Conservation (phyloP, 192 early-diverging fungal genomes). For the Entophlyctis luteolus region DNA sequence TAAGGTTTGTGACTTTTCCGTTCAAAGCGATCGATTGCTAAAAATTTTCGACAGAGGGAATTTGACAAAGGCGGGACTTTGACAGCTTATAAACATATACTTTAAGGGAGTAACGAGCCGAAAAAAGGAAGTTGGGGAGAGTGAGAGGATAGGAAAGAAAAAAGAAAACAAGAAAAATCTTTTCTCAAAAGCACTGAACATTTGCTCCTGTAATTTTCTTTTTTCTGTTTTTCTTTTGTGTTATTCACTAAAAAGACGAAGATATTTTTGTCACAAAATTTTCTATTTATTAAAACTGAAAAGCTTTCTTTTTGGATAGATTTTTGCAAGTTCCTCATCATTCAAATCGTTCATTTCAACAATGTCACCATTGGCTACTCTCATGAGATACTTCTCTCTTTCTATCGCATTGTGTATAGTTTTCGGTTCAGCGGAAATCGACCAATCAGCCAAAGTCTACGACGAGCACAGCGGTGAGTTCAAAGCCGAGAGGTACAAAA, state of each 20-base stretch:
- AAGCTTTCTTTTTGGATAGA: neutral
- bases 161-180: neutral
- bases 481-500: too few species aligned
- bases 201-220: neutral
- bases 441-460: constrained; percentile 12
- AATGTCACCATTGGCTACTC: constrained; percentile 24
- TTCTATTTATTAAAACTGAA: neutral
- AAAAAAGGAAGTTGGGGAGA: neutral
- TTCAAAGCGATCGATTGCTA: too few species aligned
- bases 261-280: neutral
- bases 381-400: constrained; percentile 26
- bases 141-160: neutral
- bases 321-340: neutral
- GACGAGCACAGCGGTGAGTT: constrained; percentile 17
- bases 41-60: constrained; percentile 5
- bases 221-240: neutral
- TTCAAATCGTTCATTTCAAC: constrained; percentile 22
- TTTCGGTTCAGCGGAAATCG: constrained; percentile 31
- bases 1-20: constrained; percentile 12
- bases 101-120: neutral
- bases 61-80: neutral
- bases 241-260: too few species aligned
- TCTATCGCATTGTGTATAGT: constrained; percentile 27
- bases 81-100: neutral
- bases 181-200: neutral